Evolutionary conservation across 768 basidiomycete species (phyloP), one percentile per base, ranked within the genome.

Genomic region (Podaxis carcinomalis): DNA sequence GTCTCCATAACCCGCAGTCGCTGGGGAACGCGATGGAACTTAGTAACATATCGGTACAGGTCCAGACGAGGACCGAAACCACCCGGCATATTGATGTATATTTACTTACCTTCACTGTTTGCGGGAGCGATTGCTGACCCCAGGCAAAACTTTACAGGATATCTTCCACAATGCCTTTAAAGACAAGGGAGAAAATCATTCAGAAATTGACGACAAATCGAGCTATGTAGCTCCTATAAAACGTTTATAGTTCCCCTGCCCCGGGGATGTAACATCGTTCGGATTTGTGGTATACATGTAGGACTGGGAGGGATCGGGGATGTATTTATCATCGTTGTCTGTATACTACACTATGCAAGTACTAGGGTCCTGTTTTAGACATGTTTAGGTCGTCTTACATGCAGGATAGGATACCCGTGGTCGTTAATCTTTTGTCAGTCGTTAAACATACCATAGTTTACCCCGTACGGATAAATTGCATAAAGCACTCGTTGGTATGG

Each of bases 61-160:
- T 73, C 27, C 66, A 58, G 61, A 70, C 68, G 2, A 62, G 66
- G 57, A 70, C 66, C 10, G 69, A 70, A 50, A 65, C 68, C 32
- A 64, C 64, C 1, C 66, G 62, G 39, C 72, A 72, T 51, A 61
- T 70, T 46, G 69, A 70, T 50, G 71, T 73, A 42, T 52, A 65
- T 67, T 36, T 40, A 14, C 36, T 36, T 40, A 14, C 36, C 51
- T 62, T 28, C 39, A n/a, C 23, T 13, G 36, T 19, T 21, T 23
- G 11, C 5, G 9, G 19, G 1, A 9, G 9, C 14, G 36, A 5
- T 21, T n/a, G 52, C 10, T 11, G 36, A 39, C 16, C 14, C 7
- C 28, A 23, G n/a, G 32, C 21, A 19, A 25, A n/a, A 25, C 14
- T 23, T 25, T 54, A 11, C 21, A 54, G 52, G 36, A 54, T 54